Percentiles rank a stretch among this genome's conserved stretches.
Conservation (phyloP, 441 rosid genomes). For the Gossypium schwendimanii region DNA sequence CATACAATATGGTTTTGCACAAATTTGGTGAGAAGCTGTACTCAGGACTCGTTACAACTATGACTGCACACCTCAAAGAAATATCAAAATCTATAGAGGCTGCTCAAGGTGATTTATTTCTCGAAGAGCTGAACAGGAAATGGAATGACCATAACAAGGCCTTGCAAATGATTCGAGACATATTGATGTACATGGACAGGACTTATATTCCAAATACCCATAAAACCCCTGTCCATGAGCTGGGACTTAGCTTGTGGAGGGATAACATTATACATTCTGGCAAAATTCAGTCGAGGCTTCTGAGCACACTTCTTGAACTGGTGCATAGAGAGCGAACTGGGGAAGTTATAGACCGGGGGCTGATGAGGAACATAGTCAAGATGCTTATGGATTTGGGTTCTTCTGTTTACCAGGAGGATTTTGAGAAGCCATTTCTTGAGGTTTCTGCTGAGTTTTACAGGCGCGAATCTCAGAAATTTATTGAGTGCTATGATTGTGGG, state of each 20-base stretch:
- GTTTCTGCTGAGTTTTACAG: constrained; percentile 83
- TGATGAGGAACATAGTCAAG: constrained; percentile 77
- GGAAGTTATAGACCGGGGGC: constrained; percentile 80
- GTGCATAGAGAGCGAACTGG: constrained; percentile 76
- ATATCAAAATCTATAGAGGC: constrained; percentile 75
- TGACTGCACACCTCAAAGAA: constrained; percentile 78
- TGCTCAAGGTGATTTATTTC: constrained; percentile 80
- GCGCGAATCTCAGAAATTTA: constrained; percentile 82
- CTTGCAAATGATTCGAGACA: constrained; percentile 87
- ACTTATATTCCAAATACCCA: constrained; percentile 69
- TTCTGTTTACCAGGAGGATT: constrained; percentile 83
- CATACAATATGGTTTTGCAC: constrained; percentile 95
- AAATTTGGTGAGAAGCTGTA: constrained; percentile 91
- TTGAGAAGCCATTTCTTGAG: constrained; percentile 87
- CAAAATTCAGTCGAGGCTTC: constrained; percentile 69
- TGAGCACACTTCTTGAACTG: constrained; percentile 75
- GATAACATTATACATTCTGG: constrained; percentile 64
- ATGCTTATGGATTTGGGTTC: constrained; percentile 95
- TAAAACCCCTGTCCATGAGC: constrained; percentile 80
- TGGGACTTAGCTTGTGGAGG: constrained; percentile 88
- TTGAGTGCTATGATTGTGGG: constrained; percentile 86
- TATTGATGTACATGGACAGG: constrained; percentile 96
- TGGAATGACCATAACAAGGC: constrained; percentile 98
- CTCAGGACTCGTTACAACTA: constrained; percentile 65
- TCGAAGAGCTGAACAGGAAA: constrained; percentile 86